Percentiles rank a stretch among this genome's conserved stretches.
Evolutionary conservation across 2,329 filamentous ascomycete species (phyloP).

Genomic region (Trichoderma simmonsii): DNA sequence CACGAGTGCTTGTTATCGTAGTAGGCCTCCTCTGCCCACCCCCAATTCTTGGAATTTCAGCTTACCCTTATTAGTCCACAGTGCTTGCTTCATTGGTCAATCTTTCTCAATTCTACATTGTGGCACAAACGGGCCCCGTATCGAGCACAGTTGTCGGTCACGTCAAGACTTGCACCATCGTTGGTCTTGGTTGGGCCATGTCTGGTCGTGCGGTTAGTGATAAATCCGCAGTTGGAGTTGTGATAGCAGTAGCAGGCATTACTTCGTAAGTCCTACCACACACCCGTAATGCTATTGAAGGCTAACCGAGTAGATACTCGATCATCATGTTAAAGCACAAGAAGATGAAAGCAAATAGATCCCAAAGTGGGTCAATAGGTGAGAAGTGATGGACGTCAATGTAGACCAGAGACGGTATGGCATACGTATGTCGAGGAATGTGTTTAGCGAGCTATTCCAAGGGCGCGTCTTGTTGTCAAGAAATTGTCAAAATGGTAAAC

Average conservation of each 20-base stretch:
- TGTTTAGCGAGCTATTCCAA: not conserved
- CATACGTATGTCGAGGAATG: not conserved
- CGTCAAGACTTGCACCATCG: constrained; percentile 63
- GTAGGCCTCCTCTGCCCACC: constrained; percentile 36
- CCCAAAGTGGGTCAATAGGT: not conserved
- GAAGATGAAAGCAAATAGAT: constrained; percentile 17
- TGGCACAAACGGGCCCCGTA: constrained; percentile 59
- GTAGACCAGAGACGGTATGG: not conserved
- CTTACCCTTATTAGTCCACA: constrained; percentile 49
- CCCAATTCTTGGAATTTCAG: not conserved
- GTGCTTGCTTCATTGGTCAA: constrained; percentile 63
- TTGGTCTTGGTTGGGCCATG: constrained; percentile 59
- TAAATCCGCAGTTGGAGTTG: constrained; percentile 52
- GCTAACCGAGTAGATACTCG: constrained; percentile 40
- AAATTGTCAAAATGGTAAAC: not conserved
- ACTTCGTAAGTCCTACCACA: constrained; percentile 45
- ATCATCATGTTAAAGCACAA: constrained; percentile 46
- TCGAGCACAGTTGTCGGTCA: constrained; percentile 65
- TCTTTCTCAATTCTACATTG: constrained; percentile 61
- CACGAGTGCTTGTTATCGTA: constrained; percentile 29
- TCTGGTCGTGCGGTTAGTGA: constrained; percentile 55
- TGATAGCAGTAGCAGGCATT: constrained; percentile 56
- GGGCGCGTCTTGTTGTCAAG: not conserved
- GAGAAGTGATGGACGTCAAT: not conserved
- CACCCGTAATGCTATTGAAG: not conserved